A percentile compares a stretch with the other conserved stretches of the same genome.
phyloP scores from a whole-genome alignment of 805 yeast genomes.

The Candida michaelii region DNA sequence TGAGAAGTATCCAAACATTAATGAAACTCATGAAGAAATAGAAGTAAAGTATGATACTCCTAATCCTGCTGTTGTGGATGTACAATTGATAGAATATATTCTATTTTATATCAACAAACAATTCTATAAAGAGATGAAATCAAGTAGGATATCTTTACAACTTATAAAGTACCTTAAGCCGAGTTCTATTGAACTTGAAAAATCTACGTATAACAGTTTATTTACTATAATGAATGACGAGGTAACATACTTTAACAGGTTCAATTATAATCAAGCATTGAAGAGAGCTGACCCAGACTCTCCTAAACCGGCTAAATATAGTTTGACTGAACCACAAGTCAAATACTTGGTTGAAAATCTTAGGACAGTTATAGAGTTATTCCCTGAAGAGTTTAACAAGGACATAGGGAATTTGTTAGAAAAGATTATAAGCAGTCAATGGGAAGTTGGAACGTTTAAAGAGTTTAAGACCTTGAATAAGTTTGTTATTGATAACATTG shows the following conservation, averaged over 20 bases:
- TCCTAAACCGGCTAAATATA: neutral
- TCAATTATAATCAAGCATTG: conserved; percentile 8
- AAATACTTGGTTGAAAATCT: conserved; percentile 2
- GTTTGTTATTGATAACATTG: neutral
- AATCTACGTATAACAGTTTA: neutral
- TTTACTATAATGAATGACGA: conserved; percentile 6
- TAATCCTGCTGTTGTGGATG: conserved; percentile 22
- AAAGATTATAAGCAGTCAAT: conserved; percentile 2
- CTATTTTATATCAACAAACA: conserved; percentile 28
- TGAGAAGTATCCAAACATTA: conserved; percentile 7
- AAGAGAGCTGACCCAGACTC: neutral
- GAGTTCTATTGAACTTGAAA: neutral
- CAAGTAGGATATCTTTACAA: conserved; percentile 6
- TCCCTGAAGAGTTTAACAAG: neutral
- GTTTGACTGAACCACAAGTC: conserved; percentile 2
- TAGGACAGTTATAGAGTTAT: neutral
- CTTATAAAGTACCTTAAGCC: conserved; percentile 2
- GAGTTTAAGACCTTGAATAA: conserved; percentile 1
- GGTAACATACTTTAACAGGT: conserved; percentile 7
- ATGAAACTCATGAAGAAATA: conserved; percentile 2
- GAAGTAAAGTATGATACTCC: conserved; percentile 4
- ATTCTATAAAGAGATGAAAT: conserved; percentile 6
- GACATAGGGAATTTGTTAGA: neutral
- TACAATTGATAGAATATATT: conserved; percentile 31
- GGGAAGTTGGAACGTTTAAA: conserved; percentile 4